Base-by-base conservation (phyloP, 108 stramenopile genomes). In the Asterionellopsis glacialis region DNA sequence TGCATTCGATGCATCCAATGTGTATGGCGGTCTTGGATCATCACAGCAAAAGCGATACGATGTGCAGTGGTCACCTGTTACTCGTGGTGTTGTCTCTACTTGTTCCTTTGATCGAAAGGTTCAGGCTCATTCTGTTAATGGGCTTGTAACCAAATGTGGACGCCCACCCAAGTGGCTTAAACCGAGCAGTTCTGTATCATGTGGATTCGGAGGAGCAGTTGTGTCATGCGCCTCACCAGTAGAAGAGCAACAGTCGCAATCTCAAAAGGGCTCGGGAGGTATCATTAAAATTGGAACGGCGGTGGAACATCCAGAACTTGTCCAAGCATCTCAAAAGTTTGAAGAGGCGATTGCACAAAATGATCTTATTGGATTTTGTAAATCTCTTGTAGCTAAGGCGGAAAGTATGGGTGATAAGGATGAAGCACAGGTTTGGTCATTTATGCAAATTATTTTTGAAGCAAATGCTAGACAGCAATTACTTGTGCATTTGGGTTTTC, bases 31-130 rank as follows among this genome's bases (percentile, higher is more conserved):
- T 55, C 67, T 89, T 14, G 79, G 75, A 38, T 77, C 83, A 22
- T 73, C 80, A 19, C 83, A 85, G 47, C 83, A 84, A 49, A 76
- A 81, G 54, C 69, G 96, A 41, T 94, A 90, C 57, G 80, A 84
- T 61, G 87, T 95, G 0, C 64, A 85, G 33, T 98, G 96, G 95
- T 96, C 96, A 11, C 95, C 96, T 27, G 63, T 80, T 40, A 77
- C 83, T 42, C 91, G 95, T 11, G 92, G 95, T 0, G 90, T 98
- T 9, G 74, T 93, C 4, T 73, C 88, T 49, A 95, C 96, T 11
- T 94, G 90, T 55, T 92, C 91, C 11, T 91, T 98, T 51, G 95
- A 98, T 85, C 87, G 98, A 0, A 96, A 90, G 73, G 95, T 98
- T 16, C 92, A 98, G 63, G 73, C 86, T 9, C 95, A 95, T 78